phyloP scores from a whole-genome alignment of 208 protist genomes.

The Perkinsela sp. region DNA sequence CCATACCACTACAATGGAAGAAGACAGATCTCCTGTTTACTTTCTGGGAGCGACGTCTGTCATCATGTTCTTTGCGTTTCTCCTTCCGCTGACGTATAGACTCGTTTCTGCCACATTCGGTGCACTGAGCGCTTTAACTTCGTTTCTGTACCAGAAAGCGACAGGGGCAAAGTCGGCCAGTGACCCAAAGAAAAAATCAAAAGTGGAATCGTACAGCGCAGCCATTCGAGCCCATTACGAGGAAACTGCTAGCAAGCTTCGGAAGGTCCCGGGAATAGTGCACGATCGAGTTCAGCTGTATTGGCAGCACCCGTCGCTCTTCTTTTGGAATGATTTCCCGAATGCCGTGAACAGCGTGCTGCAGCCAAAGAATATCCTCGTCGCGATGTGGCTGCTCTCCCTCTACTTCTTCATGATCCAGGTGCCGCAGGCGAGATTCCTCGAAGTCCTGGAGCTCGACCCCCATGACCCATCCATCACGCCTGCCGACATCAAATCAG shows the following conservation, averaged over 20 bases:
- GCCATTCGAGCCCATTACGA: background rate
- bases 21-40: background rate
- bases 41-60: background rate
- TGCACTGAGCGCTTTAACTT: no score
- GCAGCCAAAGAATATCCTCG: background rate
- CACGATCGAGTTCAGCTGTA: background rate
- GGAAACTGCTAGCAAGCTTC: background rate
- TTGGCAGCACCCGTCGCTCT: background rate
- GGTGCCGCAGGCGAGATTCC: background rate
- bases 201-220: no score
- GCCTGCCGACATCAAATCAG: constrained; percentile 52
- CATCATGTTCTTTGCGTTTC: background rate
- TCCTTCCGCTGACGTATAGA: background rate
- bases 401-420: background rate
- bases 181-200: background rate
- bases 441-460: background rate
- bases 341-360: background rate
- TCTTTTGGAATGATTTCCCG: background rate
- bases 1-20: background rate
- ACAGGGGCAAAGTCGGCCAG: background rate
- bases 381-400: background rate
- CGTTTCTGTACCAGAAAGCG: background rate
- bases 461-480: constrained; percentile 2
- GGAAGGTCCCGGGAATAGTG: background rate
- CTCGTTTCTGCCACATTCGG: background rate